Evolutionary conservation across 2,329 filamentous ascomycete genomes (phyloP), one percentile per base, ranked within the genome.

Genomic region (Aspergillus candidus): DNA sequence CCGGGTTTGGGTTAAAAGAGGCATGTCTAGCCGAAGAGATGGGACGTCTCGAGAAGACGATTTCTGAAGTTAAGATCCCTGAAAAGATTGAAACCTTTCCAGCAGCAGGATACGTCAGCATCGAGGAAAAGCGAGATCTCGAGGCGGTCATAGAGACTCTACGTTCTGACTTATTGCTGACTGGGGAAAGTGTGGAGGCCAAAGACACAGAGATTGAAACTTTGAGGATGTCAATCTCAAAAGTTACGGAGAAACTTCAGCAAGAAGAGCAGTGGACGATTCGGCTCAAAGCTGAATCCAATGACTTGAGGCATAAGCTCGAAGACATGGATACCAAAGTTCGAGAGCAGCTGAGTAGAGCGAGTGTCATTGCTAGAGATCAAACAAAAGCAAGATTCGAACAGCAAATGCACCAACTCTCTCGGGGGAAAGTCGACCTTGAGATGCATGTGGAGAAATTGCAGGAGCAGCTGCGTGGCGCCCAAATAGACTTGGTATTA

Each of bases 281-380:
- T 1, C 41, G 40, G 5, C 40, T 62, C 4, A 55, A 59, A 37
- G 45, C 32, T 3, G 56, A 68, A 39, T 56, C 52, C 7, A 29
- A 31, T 2, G 41, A 43, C 2, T 37, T 63, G 36, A 44, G 50
- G 29, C 48, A 57, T n/a, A 52, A 59, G 15, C 35, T 54, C 2
- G 40, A 47, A 11, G 32, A 45, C 1, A 49, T 51, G 7, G 61
- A 66, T 35, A 44, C 45, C 12, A 58, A 44, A n/a, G 42, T 65
- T 11, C 56, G 58, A 14, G 55, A 62, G 31, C 61, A 66, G 46
- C 27, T 64, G 43, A 55, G 52, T 14, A 54, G 62, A 50, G 66
- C 63, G 34, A 58, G 58, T 40, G 38, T 54, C 12, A 41, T 51
- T n/a, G 46, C 54, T 6, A 58, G 55, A 34, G 58, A 63, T 12